Evolutionary conservation across 2,329 filamentous ascomycete genomes (phyloP).

Genomic region (Nemania serpens): DNA sequence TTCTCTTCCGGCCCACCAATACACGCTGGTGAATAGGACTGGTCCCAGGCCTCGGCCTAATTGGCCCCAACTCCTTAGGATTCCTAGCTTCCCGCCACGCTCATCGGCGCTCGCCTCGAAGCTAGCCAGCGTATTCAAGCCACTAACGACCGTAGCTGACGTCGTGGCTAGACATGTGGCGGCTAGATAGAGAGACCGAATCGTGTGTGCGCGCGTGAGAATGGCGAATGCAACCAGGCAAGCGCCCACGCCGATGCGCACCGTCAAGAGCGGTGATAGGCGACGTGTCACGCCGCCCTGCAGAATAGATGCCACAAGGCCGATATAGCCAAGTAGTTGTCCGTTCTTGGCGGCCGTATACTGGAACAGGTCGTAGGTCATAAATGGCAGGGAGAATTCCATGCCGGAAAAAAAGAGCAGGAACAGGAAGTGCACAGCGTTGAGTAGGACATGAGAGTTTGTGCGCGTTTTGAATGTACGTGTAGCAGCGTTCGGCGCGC

Average conservation of each 20-base stretch:
- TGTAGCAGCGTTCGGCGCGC: conserved; percentile 32
- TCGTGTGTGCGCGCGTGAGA: conserved; percentile 70
- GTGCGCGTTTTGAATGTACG: conserved; percentile 58
- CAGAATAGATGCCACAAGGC: conserved; percentile 86
- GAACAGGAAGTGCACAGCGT: conserved; percentile 85
- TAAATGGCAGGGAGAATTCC: conserved; percentile 96
- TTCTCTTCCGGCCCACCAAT: conserved; percentile 97
- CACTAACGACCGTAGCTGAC: conserved; percentile 92
- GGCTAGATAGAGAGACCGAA: conserved; percentile 76
- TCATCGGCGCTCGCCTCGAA: conserved; percentile 83
- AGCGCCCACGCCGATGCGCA: conserved; percentile 77
- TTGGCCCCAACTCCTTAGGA: conserved; percentile 82
- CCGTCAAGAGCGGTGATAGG: conserved; percentile 77
- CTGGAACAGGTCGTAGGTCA: conserved; percentile 92
- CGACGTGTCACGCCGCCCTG: conserved; percentile 91
- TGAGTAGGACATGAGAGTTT: conserved; percentile 83
- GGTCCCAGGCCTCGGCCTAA: conserved; percentile 86
- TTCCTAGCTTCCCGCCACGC: conserved; percentile 83
- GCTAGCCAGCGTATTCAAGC: conserved; percentile 87
- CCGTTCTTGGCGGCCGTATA: conserved; percentile 83
- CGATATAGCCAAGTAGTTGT: conserved; percentile 85
- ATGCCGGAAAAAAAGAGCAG: conserved; percentile 97
- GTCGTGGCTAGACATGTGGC: conserved; percentile 86
- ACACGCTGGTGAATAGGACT: conserved; percentile 88
- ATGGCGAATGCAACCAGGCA: conserved; percentile 82